Evolutionary conservation across 2,329 filamentous ascomycete genomes (phyloP), one percentile per base, ranked within the genome.

Genomic region (Cercospora nicotianae): DNA sequence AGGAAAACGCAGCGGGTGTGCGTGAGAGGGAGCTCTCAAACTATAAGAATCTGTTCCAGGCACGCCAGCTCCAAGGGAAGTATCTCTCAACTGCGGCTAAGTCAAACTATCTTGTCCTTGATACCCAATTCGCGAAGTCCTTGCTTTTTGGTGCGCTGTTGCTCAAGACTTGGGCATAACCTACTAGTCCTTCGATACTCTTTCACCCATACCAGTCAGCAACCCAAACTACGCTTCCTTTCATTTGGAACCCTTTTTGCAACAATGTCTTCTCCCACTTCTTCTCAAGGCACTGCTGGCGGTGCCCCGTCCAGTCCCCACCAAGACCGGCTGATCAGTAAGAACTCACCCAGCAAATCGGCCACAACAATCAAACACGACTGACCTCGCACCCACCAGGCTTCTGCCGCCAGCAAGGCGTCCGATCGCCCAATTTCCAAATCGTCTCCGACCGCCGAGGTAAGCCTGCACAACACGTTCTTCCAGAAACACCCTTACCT

Each of bases 361-460:
- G 20, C 12, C 26, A 53, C 48, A 2, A 53, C 12, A 13, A 28
- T 6, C n/a, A 2, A 39, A 8, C 48, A 53, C 48, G 23, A 53
- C 48, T 53, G 48, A 53, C 23, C 48, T 16, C 7, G 23, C 13
- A 53, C 48, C 10, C 26, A n/a, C 51, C 69, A 77, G 76, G 67
- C 61, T 75, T 73, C 70, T 77, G 76, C 65, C 75, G 73, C 36
- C 66, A 61, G 36, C 64, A 72, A 53, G 73, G 73, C 59, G 45
- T 70, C 36, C 74, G 72, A 31, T 60, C 70, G 36, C 76, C 76
- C 30, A 69, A 69, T 63, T 93, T 89, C 78, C 87, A 90, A 76
- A 87, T 91, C 73, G 86, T 91, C 62, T 93, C 91, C 74, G 91
- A 93, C 79, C 87, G 90, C 77, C 86, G 90, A 86, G 90, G 90